Percentiles rank a stretch among this genome's conserved stretches.
Evolutionary conservation across 73 alveolate genomes (phyloP).

Genomic region (Paramecium octaurelia): DNA sequence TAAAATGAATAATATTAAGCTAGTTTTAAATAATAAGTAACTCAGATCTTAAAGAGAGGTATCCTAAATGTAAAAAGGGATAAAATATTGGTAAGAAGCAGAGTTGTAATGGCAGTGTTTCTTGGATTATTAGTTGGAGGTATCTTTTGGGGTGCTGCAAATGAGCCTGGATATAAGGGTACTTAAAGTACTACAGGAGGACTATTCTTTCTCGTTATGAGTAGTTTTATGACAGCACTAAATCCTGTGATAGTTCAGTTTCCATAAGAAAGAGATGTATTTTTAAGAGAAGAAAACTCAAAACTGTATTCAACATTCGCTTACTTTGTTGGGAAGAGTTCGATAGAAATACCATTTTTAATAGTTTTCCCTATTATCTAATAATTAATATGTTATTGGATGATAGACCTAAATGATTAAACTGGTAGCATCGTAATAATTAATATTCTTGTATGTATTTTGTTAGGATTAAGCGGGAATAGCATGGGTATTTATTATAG

Average conservation of each 20-base stretch:
- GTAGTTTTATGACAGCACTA: conserved; percentile 47
- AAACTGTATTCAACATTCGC: conserved; percentile 59
- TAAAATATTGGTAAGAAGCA: not conserved
- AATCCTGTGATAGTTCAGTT: conserved; percentile 53
- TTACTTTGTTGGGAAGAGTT: conserved; percentile 61
- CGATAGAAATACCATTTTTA: conserved; percentile 65
- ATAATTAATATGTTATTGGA: conserved; percentile 52
- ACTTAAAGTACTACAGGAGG: conserved; percentile 47
- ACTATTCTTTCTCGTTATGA: conserved; percentile 52
- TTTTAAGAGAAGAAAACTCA: conserved; percentile 70
- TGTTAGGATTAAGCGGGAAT: conserved; percentile 49
- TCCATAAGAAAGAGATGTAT: conserved; percentile 73
- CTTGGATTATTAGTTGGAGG: conserved; percentile 30
- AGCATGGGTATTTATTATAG: conserved; percentile 52
- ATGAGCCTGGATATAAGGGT: not conserved
- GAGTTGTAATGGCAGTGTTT: not conserved
- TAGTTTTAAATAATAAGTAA: not conserved
- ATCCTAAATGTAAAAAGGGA: conserved; percentile 9
- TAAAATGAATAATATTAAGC: not conserved
- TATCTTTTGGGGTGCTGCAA: conserved; percentile 12
- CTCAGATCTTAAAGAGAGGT: not conserved
- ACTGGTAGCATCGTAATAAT: not conserved
- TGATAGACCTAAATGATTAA: conserved; percentile 44
- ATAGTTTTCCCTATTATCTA: conserved; percentile 18
- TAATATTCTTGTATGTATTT: not conserved